Evolutionary conservation across 2,329 filamentous ascomycete species (phyloP), one percentile per base, ranked within the genome.

Genomic region (Ophiostoma tasmaniense): DNA sequence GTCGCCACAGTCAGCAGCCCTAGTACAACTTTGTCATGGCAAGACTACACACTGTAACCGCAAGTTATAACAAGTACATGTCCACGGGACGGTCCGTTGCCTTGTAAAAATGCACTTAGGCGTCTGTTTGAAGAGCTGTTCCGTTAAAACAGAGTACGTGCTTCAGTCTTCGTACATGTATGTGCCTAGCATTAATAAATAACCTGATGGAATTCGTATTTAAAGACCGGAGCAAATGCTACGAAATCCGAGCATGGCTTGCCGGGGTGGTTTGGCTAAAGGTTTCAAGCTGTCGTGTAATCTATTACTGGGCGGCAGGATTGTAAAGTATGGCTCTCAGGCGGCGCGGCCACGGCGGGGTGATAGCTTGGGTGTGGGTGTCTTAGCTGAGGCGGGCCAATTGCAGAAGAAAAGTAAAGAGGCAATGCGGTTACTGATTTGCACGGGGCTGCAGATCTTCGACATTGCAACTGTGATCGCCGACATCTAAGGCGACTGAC

Each of bases 161-260:
- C n/a, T 50, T n/a, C 17, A 8, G 17, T 50, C 33, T n/a, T n/a
- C n/a, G n/a, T n/a, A n/a, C n/a, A n/a, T n/a, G n/a, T n/a, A n/a
- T n/a, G n/a, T n/a, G n/a, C n/a, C n/a, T n/a, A n/a, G n/a, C n/a
- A n/a, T n/a, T n/a, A n/a, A n/a, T n/a, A n/a, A n/a, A n/a, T n/a
- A n/a, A n/a, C n/a, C n/a, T n/a, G n/a, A n/a, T n/a, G n/a, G n/a
- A n/a, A n/a, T n/a, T n/a, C n/a, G n/a, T n/a, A n/a, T n/a, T n/a
- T n/a, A n/a, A n/a, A n/a, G n/a, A n/a, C n/a, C n/a, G n/a, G 50
- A 55, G 50, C 50, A 55, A 55, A 28, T 55, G 50, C 50, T 55
- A 55, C n/a, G 50, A 55, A 55, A 25, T 8, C 22, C 11, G 22
- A 11, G n/a, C 11, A 22, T 55, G 50, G 50, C 50, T 55, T 55